Evolutionary conservation across 2,329 filamentous ascomycete genomes (phyloP).

Genomic region (Stagonosporopsis cucurbitacearum): DNA sequence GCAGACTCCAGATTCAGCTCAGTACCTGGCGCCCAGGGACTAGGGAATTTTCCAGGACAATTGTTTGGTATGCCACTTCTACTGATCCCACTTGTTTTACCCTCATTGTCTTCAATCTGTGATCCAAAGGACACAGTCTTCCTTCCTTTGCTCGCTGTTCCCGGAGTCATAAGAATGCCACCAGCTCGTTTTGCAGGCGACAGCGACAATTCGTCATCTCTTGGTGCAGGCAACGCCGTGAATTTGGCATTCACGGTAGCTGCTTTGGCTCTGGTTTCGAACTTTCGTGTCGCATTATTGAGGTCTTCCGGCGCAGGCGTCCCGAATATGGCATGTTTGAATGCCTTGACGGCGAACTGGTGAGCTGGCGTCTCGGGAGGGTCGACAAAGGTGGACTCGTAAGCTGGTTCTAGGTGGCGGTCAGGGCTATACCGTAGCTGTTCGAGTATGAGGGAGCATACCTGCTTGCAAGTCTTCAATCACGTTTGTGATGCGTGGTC

Average conservation of each 20-base stretch:
- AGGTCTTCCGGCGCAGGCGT: conserved; percentile 63
- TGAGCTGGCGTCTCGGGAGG: conserved; percentile 70
- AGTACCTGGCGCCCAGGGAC: conserved; percentile 56
- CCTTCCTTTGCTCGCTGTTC: conserved; percentile 61
- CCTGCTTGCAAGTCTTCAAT: conserved; percentile 47
- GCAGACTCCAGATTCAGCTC: conserved; percentile 38
- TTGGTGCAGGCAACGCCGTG: conserved; percentile 28
- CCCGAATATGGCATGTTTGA: conserved; percentile 69
- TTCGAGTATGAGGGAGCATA: conserved; percentile 12
- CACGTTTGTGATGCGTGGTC: conserved; percentile 46
- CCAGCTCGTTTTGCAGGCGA: conserved; percentile 64
- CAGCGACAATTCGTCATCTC: conserved; percentile 28
- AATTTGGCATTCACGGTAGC: conserved; percentile 34
- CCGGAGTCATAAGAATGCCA: conserved; percentile 69
- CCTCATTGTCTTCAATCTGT: conserved; percentile 63
- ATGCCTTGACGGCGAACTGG: conserved; percentile 70
- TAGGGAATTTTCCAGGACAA: conserved; percentile 58
- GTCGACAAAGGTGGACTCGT: conserved; percentile 56
- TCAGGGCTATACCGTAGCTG: conserved; percentile 19
- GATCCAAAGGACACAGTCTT: conserved; percentile 69
- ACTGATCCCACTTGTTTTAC: conserved; percentile 54
- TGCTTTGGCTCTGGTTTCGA: conserved; percentile 35
- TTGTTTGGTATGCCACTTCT: conserved; percentile 57
- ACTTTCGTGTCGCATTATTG: conserved; percentile 30
- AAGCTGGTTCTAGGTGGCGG: conserved; percentile 33